Evolutionary conservation across 805 yeast genomes (phyloP), one percentile per base, ranked within the genome.

Genomic region (Saccharomycopsis fibuligera): DNA sequence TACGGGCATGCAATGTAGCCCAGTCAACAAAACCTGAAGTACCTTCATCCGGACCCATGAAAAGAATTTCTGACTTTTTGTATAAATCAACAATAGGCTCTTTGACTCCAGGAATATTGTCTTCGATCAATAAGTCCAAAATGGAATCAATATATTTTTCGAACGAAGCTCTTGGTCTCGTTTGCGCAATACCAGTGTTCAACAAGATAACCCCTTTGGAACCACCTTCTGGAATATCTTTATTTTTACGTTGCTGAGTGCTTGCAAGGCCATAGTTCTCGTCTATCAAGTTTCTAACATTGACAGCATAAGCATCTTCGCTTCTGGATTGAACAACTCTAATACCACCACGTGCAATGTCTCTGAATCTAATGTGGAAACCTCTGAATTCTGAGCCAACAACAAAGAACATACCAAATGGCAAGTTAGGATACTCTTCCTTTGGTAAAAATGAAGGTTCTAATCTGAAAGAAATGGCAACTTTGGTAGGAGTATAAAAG

Each of bases 1-100:
- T 68, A 60, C 85, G 80, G 24, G 99, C 98, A 64, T 91, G 98
- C 57, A 81, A 68, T 23, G 98, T 93, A 9, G 99, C 98, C 98
- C 98, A 91, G 66, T 93, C 90, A 45, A 89, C 96, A 61, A 86
- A 83, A 22, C 83, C 84, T 19, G 99, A 98, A 46, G 98, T 90
- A 65, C 96, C 95, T 74, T 91, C 99, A 69, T 91, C 99, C n/a
- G 99, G 99, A 48, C 99, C 99, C 82, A 91, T 84, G 67, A 87
- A 91, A 58, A 93, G 71, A 59, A 93, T 91, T 72, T 91, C 99
- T 44, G 86, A 87, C 61, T 84, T 76, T 49, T 79, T 78, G 64
- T 87, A 83, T 49, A 86, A 72, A 64, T 91, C 98, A 45, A 91
- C 90, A 62, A 89, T 83, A 49, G 79, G 72, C 60, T 85, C 95